Percentiles rank a stretch among this genome's conserved stretches.
Conservation (phyloP, 2,329 filamentous ascomycete genomes). For the Fusarium palustre region DNA sequence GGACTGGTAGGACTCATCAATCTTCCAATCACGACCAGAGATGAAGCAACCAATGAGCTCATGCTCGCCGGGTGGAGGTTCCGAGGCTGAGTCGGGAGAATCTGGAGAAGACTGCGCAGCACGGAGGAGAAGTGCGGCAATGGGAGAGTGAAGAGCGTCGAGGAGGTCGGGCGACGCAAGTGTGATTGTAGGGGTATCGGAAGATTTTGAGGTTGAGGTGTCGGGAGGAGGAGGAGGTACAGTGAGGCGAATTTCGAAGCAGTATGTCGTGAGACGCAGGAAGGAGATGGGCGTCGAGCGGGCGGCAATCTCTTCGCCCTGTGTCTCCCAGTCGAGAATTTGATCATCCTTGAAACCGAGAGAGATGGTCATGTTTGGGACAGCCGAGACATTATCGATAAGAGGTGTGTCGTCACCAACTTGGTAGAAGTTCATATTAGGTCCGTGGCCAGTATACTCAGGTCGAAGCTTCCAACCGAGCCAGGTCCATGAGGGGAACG, state of each 20-base stretch:
- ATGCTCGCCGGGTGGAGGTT: slow-evolving; percentile 43
- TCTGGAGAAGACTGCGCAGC: slow-evolving; percentile 31
- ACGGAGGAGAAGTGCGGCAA: slow-evolving; percentile 41
- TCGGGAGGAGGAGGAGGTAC: slow-evolving; percentile 14
- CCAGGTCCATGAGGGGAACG: slow-evolving; percentile 56
- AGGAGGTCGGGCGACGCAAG: slow-evolving; percentile 42
- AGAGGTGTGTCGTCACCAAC: slow-evolving; percentile 46
- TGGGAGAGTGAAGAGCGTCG: slow-evolving; percentile 35
- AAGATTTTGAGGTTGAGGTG: slow-evolving; percentile 24
- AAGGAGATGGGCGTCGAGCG: slow-evolving; percentile 48
- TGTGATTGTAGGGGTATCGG: slow-evolving; percentile 22
- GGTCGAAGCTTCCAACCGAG: slow-evolving; percentile 51
- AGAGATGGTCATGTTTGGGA: slow-evolving; percentile 51
- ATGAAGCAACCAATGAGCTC: slow-evolving; percentile 47
- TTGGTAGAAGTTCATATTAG: slow-evolving; percentile 50
- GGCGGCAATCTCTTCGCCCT: slow-evolving; percentile 50
- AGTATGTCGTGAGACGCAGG: slow-evolving; percentile 52
- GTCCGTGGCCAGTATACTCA: slow-evolving; percentile 42
- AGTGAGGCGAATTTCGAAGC: slow-evolving; percentile 49
- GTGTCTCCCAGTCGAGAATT: slow-evolving; percentile 53
- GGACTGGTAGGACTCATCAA: slow-evolving; percentile 43
- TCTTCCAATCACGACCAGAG: slow-evolving; percentile 50
- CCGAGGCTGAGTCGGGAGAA: slow-evolving; percentile 22
- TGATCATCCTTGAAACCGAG: slow-evolving; percentile 52
- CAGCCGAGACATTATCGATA: slow-evolving; percentile 47